Evolutionary conservation across 768 basidiomycete genomes (phyloP), one percentile per base, ranked within the genome.

Genomic region (Leccinum rimulosum): DNA sequence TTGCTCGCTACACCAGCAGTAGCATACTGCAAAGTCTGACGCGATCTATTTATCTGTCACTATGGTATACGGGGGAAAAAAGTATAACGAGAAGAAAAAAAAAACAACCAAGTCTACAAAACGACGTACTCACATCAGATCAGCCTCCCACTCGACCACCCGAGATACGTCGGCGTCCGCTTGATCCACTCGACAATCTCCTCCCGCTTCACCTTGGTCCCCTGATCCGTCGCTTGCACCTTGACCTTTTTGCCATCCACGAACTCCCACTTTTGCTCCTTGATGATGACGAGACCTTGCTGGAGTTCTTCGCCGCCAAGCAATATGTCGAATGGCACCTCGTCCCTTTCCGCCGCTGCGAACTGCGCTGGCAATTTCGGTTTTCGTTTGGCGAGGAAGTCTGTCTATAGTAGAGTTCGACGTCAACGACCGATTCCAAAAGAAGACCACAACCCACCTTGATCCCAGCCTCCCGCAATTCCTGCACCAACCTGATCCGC

Each of bases 281-380:
- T 98, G 57, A 99, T 91, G 38, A 87, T 84, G 31, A 97, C 93
- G 40, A 89, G 75, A 4, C 96, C 97, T 50, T 83, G 82, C 68
- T 85, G 86, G 57, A 94, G 76, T 76, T 99, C 96, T 57, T 90
- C 88, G 1, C 82, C 83, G 9, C 94, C 95, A n/a, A 98, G 77
- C 63, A 98, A 91, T 57, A 98, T 82, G 2, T 90, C 95, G 73
- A 93, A 97, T 0, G 95, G 96, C 45, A 93, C 92, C 63, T 93
- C 88, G 67, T 98, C 95, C 69, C 79, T 87, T 76, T 97, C 97
- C 28, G 90, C 91, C 1, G 88, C 87, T 22, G 90, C 90, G 70
- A 96, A 98, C 68, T 99, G 96, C 3, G 85, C 80, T 0, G 81
- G 80, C 35, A 93, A 73, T 71, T 98, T 98, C 0, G 97, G 95